phyloP scores from a whole-genome alignment of 805 yeast genomes.

The Zygoascus flipseniorum region DNA sequence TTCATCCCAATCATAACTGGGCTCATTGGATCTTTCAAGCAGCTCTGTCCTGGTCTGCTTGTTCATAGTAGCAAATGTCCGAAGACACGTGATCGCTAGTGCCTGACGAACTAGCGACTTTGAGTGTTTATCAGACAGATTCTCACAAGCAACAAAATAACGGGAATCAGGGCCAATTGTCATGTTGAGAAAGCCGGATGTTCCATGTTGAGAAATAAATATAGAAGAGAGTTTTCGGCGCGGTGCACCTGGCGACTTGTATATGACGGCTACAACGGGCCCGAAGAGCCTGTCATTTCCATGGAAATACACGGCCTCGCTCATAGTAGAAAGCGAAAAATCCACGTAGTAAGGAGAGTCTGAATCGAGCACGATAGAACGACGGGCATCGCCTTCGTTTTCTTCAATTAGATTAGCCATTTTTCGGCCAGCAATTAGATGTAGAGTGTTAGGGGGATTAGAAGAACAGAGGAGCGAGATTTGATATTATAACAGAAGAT shows the following conservation, averaged over 20 bases:
- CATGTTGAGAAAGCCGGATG: conserved; percentile 48
- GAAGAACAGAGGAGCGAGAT: too few relatives aligned
- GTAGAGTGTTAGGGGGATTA: not conserved
- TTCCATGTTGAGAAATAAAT: conserved; percentile 45
- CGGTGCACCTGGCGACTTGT: conserved; percentile 17
- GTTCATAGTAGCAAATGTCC: conserved; percentile 55
- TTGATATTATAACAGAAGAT: too few relatives aligned
- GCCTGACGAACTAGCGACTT: conserved; percentile 59
- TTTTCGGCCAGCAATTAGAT: too few relatives aligned
- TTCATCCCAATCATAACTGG: conserved; percentile 55
- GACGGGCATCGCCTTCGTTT: not conserved
- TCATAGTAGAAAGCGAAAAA: conserved; percentile 10
- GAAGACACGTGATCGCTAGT: conserved; percentile 63
- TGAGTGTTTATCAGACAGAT: conserved; percentile 42
- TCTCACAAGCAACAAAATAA: conserved; percentile 72
- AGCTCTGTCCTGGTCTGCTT: conserved; percentile 19
- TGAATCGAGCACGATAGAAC: conserved; percentile 19
- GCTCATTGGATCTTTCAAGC: conserved; percentile 1
- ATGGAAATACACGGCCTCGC: conserved; percentile 30
- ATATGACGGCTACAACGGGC: conserved; percentile 27
- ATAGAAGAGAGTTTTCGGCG: conserved; percentile 22
- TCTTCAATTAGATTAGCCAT: not conserved
- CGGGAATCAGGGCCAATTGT: conserved; percentile 53
- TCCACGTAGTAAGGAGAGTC: conserved; percentile 27
- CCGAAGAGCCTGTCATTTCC: conserved; percentile 30